phyloP scores from a whole-genome alignment of 1,284 basidiomycete genomes.

The Peniophora sp. region DNA sequence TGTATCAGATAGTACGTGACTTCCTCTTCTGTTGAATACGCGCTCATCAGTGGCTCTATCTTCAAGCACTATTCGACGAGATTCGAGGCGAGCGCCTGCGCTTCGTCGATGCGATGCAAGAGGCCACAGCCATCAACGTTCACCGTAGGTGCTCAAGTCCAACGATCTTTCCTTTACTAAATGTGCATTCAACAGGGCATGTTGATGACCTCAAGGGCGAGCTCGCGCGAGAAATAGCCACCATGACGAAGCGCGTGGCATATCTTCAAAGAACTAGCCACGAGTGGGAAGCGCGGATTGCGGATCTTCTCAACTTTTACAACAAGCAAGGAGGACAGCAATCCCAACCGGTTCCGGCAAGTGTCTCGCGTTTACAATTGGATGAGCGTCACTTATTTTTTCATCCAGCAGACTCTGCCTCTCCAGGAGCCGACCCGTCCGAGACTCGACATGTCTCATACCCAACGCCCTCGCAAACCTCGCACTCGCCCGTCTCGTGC shows the following conservation, averaged over 20 bases:
- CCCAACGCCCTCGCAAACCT: too few relatives aligned
- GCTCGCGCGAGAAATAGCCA: constrained; percentile 62
- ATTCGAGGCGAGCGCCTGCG: constrained; percentile 77
- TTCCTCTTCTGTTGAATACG: neutral
- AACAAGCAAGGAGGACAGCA: constrained; percentile 43
- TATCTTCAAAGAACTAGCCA: constrained; percentile 68
- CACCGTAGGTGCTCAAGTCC: constrained; percentile 37
- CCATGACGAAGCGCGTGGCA: constrained; percentile 69
- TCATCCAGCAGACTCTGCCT: too few relatives aligned
- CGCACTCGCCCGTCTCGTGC: too few relatives aligned
- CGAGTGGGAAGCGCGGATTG: constrained; percentile 64
- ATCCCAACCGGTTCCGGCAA: too few relatives aligned
- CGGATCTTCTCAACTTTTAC: constrained; percentile 65
- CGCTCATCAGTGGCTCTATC: neutral
- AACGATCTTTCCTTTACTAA: neutral
- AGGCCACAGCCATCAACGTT: constrained; percentile 81
- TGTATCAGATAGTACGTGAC: constrained; percentile 49
- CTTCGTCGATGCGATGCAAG: constrained; percentile 87
- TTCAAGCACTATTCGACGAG: constrained; percentile 66
- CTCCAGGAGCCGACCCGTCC: too few relatives aligned
- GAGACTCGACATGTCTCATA: too few relatives aligned
- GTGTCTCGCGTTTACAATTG: too few relatives aligned
- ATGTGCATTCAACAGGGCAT: constrained; percentile 47
- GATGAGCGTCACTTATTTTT: too few relatives aligned
- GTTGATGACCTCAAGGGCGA: constrained; percentile 81